A percentile compares a stretch with the other conserved stretches of the same genome.
Conservation (phyloP, 768 basidiomycete genomes). For the Suillus subalutaceus region DNA sequence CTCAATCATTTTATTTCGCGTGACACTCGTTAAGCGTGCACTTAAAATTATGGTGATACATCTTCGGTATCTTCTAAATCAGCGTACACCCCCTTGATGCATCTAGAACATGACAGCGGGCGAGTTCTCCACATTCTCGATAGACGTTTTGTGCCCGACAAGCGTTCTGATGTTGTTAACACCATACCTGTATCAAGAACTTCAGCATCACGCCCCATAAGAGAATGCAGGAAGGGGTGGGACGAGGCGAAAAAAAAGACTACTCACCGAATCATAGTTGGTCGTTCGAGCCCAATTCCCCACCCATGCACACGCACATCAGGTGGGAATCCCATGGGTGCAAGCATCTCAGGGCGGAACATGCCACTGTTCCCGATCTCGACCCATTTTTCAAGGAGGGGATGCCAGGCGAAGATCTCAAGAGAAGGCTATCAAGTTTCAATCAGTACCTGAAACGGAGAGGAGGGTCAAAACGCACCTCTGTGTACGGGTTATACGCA, state of each 20-base stretch:
- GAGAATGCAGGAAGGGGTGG: not conserved
- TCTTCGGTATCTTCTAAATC: constrained; percentile 11
- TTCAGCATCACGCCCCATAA: constrained; percentile 9
- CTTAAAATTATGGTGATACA: constrained; percentile 9
- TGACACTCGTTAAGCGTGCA: not conserved
- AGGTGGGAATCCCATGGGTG: constrained; percentile 97
- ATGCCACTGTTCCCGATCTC: constrained; percentile 99
- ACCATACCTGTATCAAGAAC: constrained; percentile 66
- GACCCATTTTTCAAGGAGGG: constrained; percentile 91
- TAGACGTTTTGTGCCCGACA: constrained; percentile 95
- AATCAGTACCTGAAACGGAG: constrained; percentile 3
- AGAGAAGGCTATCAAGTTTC: constrained; percentile 71
- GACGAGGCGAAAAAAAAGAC: not conserved
- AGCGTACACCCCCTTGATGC: not conserved
- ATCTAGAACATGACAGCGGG: constrained; percentile 87
- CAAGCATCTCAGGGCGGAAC: constrained; percentile 99
- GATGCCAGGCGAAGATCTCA: constrained; percentile 99
- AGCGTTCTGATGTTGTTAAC: constrained; percentile 97
- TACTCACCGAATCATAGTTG: constrained; percentile 96
- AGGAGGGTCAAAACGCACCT: constrained; percentile 48
- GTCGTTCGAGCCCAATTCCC: constrained; percentile 92
- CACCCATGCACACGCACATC: constrained; percentile 97
- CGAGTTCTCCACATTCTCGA: constrained; percentile 86
- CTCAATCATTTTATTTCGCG: not conserved
- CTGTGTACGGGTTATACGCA: constrained; percentile 97